Base-by-base conservation (phyloP, 1,284 basidiomycete genomes). In the Sparassis latifolia region DNA sequence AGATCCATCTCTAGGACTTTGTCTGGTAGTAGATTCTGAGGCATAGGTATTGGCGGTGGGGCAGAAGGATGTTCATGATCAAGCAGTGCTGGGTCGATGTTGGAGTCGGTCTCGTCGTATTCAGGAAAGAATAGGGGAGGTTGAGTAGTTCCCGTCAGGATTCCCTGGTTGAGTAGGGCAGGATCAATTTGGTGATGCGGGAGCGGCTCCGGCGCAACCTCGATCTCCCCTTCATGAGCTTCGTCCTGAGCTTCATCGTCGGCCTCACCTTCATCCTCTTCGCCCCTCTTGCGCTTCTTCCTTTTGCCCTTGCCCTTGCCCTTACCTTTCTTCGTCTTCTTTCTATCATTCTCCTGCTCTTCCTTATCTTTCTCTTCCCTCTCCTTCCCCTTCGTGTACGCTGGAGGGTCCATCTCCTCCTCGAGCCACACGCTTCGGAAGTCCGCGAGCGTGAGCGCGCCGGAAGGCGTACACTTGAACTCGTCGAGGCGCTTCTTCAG, bases 401-500 rank as follows among this genome's bases (percentile, higher is more conserved):
- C 88, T 0, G 94, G 94, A 1, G 94, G 94, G 58, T 94, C 90
- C 73, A 86, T 84, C 68, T 91, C 88, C 52, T 95, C 91, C 59
- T 95, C 90, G 53, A 96, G 69, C 92, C 92, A 95, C 4, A 94
- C 87, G 47, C 80, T 89, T 48, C 95, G 77, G 65, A 98, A 99
- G 67, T 99, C 93, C 28, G 87, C 84, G 41, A 99, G 76, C 1
- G 92, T 95, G 62, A 98, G 73, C 44, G 79, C 77, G 4, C 91
- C 93, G 61, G 87, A 92, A 0, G 88, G 84, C 2, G 95, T 98
- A 58, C 80, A 82, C 62, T 87, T 90, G 73, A 99, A 99, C 71
- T 99, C 97, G 29, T 95, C 89, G n/a, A 99, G 73, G 12, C 97
- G 82, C 68, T 96, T 96, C 69, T 88, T 86, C 49, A 99, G 73